Evolutionary conservation across 352 stramenopile genomes (phyloP).

Genomic region (Globisporangium okanoganense): DNA sequence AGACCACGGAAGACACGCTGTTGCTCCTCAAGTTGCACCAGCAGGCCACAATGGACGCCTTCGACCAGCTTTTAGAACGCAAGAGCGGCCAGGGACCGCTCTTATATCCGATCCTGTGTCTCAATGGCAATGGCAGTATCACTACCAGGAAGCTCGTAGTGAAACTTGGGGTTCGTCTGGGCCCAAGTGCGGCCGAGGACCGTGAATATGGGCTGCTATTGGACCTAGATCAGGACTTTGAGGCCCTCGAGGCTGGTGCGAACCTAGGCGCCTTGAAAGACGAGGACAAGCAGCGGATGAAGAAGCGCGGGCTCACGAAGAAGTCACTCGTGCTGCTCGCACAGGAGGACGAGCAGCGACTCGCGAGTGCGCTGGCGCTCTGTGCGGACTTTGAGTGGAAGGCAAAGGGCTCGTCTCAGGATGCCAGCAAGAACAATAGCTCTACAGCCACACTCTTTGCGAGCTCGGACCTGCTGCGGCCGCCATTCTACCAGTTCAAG

Average conservation of each 20-base stretch:
- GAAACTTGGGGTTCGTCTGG: slow-evolving; percentile 42
- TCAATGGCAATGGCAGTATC: slow-evolving; percentile 24
- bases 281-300: slow-evolving; percentile 20
- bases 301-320: slow-evolving; percentile 40
- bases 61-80: slow-evolving; percentile 43
- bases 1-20: slow-evolving; percentile 44
- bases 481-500: slow-evolving; percentile 50
- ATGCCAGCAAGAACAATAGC: not conserved
- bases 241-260: slow-evolving; percentile 3
- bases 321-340: slow-evolving; percentile 18
- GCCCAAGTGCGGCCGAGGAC: slow-evolving; percentile 39
- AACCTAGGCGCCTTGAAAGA: not conserved
- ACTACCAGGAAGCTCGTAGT: slow-evolving; percentile 43
- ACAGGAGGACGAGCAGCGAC: slow-evolving; percentile 21
- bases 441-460: slow-evolving; percentile 32
- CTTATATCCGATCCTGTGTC: slow-evolving; percentile 49
- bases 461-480: slow-evolving; percentile 39
- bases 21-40: slow-evolving; percentile 48
- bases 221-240: slow-evolving; percentile 49
- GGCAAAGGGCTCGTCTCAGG: not conserved
- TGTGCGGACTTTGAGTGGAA: slow-evolving; percentile 57
- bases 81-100: slow-evolving; percentile 26
- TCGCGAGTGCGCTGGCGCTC: slow-evolving; percentile 7
- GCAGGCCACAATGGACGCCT: slow-evolving; percentile 41
- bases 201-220: slow-evolving; percentile 64